These are phyloP conservation scores for Boeremia lycopersici DNA, from an alignment of 2,329 filamentous ascomycete genomes.

Conservation along the genomic window DNA sequence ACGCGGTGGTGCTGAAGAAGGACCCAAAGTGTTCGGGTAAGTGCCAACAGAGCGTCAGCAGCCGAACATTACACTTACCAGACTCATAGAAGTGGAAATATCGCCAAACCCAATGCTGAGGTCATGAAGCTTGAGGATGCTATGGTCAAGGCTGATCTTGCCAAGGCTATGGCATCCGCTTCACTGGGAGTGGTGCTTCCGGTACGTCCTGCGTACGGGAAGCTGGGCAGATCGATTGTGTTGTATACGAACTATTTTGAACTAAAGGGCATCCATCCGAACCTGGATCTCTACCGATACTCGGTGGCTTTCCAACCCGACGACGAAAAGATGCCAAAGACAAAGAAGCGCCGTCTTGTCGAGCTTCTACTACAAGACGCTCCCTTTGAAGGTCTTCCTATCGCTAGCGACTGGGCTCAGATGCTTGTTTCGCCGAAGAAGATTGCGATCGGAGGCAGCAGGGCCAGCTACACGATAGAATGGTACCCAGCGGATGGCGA, in stretches of 20 bases:
- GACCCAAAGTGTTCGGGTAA: constrained; percentile 31
- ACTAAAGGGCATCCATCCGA: constrained; percentile 39
- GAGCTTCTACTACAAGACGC: constrained; percentile 49
- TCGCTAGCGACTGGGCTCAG: constrained; percentile 50
- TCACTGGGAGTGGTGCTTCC: constrained; percentile 35
- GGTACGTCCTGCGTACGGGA: constrained; percentile 43
- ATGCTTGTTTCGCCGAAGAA: constrained; percentile 34
- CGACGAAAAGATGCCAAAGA: constrained; percentile 41
- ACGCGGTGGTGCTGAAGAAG: constrained; percentile 19
- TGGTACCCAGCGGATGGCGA: constrained; percentile 37
- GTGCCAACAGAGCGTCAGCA: background rate
- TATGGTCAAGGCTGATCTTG: constrained; percentile 38
- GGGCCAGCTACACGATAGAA: constrained; percentile 13
- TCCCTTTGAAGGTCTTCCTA: constrained; percentile 36
- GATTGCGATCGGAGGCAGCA: constrained; percentile 20
- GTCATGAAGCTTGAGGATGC: constrained; percentile 40
- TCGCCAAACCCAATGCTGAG: constrained; percentile 40
- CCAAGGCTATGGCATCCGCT: constrained; percentile 26
- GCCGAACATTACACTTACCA: background rate
- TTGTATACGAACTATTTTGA: constrained; percentile 52
- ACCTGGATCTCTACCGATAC: constrained; percentile 37
- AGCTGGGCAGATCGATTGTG: constrained; percentile 43
- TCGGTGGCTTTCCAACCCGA: constrained; percentile 41
- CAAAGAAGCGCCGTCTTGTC: constrained; percentile 57
- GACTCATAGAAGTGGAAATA: constrained; percentile 31